Percentiles rank a stretch among this genome's conserved stretches.
phyloP scores from a whole-genome alignment of 495 filamentous ascomycete species.

The Talaromyces nanjingensis region DNA sequence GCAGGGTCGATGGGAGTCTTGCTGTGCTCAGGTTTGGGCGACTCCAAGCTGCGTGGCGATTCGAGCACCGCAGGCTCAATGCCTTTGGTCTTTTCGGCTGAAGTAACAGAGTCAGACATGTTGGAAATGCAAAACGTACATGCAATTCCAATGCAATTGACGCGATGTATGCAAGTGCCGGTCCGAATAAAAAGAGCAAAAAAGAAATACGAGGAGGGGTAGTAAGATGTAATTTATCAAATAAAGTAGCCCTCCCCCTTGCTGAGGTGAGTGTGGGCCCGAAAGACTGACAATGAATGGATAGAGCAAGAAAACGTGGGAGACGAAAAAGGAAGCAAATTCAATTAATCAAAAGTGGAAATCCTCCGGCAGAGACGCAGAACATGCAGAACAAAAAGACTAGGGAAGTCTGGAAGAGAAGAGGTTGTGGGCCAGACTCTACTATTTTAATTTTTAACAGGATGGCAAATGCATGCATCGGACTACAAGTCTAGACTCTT shows the following conservation, averaged over 20 bases:
- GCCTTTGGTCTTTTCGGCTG: slow-evolving; percentile 4
- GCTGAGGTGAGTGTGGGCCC: background rate
- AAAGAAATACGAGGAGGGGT: background rate
- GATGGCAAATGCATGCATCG: background rate
- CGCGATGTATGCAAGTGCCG: background rate
- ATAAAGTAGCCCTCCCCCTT: background rate
- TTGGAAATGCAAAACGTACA: background rate
- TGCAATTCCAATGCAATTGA: background rate
- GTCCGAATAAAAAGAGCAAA: background rate
- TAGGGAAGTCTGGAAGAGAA: background rate
- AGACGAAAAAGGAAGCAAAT: background rate
- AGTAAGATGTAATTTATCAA: background rate
- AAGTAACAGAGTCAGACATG: background rate
- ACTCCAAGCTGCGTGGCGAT: background rate
- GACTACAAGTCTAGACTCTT: background rate
- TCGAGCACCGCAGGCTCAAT: slow-evolving; percentile 3
- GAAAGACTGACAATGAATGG: background rate
- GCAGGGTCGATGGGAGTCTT: slow-evolving; percentile 26
- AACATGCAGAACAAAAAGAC: background rate
- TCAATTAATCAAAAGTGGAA: background rate
- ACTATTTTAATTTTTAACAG: background rate
- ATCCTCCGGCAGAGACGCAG: background rate
- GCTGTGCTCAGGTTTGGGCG: background rate
- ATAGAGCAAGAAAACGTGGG: background rate
- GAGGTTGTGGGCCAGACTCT: background rate